phyloP scores from a whole-genome alignment of 257 asterid species.

The Solanum medicagineum region DNA sequence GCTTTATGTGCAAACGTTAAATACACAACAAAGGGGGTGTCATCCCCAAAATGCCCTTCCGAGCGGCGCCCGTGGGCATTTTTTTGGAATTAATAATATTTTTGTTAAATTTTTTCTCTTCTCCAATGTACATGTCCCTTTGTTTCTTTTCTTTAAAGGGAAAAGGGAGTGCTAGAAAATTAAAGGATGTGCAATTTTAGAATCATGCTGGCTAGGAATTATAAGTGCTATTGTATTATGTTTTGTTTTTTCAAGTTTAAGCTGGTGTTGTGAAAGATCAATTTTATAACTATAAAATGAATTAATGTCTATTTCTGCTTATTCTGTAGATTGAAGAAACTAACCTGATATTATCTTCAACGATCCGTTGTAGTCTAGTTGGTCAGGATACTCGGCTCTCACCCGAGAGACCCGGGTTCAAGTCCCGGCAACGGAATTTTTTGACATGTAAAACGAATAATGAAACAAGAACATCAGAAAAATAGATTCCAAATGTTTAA shows the following conservation, averaged over 20 bases:
- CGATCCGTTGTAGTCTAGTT: conserved; percentile 94
- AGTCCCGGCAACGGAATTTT: not conserved
- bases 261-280: not conserved
- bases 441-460: not conserved
- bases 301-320: not conserved
- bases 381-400: conserved; percentile 99
- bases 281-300: not conserved
- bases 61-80: not conserved
- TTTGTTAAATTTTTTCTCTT: not conserved
- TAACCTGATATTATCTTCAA: not conserved
- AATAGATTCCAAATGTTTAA: not conserved
- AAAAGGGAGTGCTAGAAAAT: not conserved
- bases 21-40: not conserved
- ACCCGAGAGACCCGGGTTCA: conserved; percentile 98
- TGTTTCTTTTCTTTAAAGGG: not conserved
- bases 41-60: not conserved
- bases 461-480: not conserved
- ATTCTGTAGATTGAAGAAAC: too few relatives aligned
- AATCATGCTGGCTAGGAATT: not conserved
- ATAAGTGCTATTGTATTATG: not conserved
- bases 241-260: not conserved
- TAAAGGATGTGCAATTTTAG: not conserved
- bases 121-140: not conserved
- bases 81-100: not conserved
- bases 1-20: conserved; percentile 14